Evolutionary conservation across 2,329 filamentous ascomycete species (phyloP).

Genomic region (Ophiognomonia clavigignenti-juglandacearum): DNA sequence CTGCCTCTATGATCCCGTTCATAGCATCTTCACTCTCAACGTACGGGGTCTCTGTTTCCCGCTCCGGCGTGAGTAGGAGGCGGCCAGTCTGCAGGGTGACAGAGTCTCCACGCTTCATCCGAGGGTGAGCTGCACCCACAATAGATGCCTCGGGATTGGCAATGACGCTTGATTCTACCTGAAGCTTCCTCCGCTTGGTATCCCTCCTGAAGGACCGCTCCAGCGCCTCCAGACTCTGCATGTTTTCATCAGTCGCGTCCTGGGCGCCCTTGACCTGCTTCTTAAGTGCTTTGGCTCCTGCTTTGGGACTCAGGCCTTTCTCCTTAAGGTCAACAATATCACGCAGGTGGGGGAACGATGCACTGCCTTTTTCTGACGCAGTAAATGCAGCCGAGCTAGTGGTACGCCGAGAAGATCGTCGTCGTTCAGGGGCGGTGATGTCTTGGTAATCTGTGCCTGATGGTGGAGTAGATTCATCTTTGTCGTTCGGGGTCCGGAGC

Average conservation of each 20-base stretch:
- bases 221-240: constrained; percentile 44
- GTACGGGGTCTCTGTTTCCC: constrained; percentile 20
- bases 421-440: not conserved
- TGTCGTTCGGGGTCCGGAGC: not conserved
- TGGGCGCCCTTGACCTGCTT: not conserved
- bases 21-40: constrained; percentile 11
- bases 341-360: not conserved
- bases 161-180: constrained; percentile 37
- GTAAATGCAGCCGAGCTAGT: not conserved
- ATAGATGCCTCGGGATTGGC: not conserved
- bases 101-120: not conserved
- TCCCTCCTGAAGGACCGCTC: constrained; percentile 39
- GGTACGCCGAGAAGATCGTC: constrained; percentile 8
- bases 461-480: not conserved
- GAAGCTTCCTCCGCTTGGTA: constrained; percentile 41
- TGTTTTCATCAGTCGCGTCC: constrained; percentile 32
- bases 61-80: constrained; percentile 21
- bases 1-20: constrained; percentile 10
- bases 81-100: constrained; percentile 13
- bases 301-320: not conserved
- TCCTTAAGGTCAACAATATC: not conserved
- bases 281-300: not conserved
- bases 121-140: not conserved
- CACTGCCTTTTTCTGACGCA: not conserved
- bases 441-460: not conserved